Base-by-base conservation (phyloP, 164 flowering plant species). In the Nelumbo lutea region DNA sequence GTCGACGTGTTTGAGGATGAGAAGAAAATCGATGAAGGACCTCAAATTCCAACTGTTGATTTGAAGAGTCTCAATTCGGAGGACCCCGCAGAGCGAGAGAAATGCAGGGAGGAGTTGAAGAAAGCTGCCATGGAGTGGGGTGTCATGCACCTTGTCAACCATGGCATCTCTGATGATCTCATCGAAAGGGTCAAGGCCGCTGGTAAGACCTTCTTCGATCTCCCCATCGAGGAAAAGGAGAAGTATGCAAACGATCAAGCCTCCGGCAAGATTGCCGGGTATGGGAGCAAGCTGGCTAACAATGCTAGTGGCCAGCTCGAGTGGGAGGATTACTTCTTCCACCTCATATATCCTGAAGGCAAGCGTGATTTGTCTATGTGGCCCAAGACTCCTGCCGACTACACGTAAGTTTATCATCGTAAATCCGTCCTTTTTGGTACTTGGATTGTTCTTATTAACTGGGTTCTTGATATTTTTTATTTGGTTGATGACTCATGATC, bases 241-340 rank as follows among this genome's bases (percentile, higher is more conserved):
- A 83, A 81, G 72, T 85, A 88, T 65, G 96, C 97, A 4, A 91
- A 91, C 62, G 95, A 91, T 53, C 87, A 80, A 67, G 90, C 76
- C 0, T 67, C 88, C 0, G 98, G 97, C 2, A 88, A 82, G 70
- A 79, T 95, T 27, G 83, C 84, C n/a, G 97, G 98, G 3, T 95
- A 95, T 55, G 98, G 97, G 0, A 95, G 97, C 82, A 91, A 95
- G 83, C 84, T 95, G 0, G 96, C 96, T 0, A 95, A 90, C 70
- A 88, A 81, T 68, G 87, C 87, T 9, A 78, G 86, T 48, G 96
- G 95, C 4, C 88, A 80, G 73, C 90, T 88, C n/a, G 98, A 94
- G 82, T 94, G 98, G 98, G 95, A 88, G 78, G 98, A 94, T 70
- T 90, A 94, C 66, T 90, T 88, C 79, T 94, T 91, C 77, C 98